Percentiles rank a stretch among this genome's conserved stretches.
phyloP scores from a whole-genome alignment of 31 red algal genomes.

The Asparagopsis taxiformis region DNA sequence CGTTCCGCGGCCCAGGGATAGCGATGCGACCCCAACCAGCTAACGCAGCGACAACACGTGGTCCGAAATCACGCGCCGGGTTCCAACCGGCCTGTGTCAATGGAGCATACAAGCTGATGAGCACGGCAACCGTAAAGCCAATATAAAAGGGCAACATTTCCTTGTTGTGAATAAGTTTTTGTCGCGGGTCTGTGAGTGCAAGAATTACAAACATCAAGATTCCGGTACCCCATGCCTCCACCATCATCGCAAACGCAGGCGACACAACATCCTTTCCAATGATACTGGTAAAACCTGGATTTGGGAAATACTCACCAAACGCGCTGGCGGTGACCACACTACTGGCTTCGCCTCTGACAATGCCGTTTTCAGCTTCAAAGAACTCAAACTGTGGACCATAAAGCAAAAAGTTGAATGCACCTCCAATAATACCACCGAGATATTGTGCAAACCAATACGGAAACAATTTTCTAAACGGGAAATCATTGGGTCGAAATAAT shows the following conservation, averaged over 20 bases:
- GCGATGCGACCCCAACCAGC: slow-evolving; percentile 82
- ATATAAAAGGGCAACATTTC: slow-evolving; percentile 80
- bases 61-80: slow-evolving; percentile 88
- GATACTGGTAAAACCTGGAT: slow-evolving; percentile 23
- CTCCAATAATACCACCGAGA: slow-evolving; percentile 76
- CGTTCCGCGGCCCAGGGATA: slow-evolving; percentile 82
- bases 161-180: slow-evolving; percentile 55
- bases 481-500: slow-evolving; percentile 74
- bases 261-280: slow-evolving; percentile 17
- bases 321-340: slow-evolving; percentile 46
- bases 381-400: slow-evolving; percentile 36
- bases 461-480: slow-evolving; percentile 56
- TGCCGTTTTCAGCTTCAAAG: slow-evolving; percentile 31
- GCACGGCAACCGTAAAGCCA: slow-evolving; percentile 72
- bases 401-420: slow-evolving; percentile 60
- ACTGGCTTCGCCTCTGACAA: slow-evolving; percentile 28
- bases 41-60: slow-evolving; percentile 66
- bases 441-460: slow-evolving; percentile 83
- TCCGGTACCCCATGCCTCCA: slow-evolving; percentile 84
- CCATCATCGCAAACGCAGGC: slow-evolving; percentile 53
- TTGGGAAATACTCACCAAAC: slow-evolving; percentile 80
- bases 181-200: slow-evolving; percentile 54
- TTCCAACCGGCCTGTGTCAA: slow-evolving; percentile 85
- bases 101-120: slow-evolving; percentile 74
- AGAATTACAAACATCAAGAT: slow-evolving; percentile 86